phyloP scores from a whole-genome alignment of 768 basidiomycete genomes.

The Naganishia kalamii region DNA sequence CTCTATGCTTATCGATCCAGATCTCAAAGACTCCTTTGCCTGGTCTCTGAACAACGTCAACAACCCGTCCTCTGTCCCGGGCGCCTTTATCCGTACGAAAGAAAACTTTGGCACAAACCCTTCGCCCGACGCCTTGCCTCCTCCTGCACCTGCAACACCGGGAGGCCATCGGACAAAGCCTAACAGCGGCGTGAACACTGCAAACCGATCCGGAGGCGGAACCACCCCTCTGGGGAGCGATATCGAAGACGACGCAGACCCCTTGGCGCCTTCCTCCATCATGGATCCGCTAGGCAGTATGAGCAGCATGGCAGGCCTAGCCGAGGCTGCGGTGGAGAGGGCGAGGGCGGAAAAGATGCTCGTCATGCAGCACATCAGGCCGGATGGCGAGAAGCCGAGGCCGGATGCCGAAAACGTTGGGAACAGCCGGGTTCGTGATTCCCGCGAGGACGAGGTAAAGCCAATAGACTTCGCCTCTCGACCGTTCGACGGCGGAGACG shows the following conservation, averaged over 20 bases:
- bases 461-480: not conserved
- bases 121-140: slow-evolving; percentile 21
- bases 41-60: slow-evolving; percentile 13
- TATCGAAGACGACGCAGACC: slow-evolving; percentile 66
- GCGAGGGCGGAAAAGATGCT: slow-evolving; percentile 35
- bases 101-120: not conserved
- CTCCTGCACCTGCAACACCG: slow-evolving; percentile 33
- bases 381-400: not conserved
- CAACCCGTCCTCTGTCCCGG: slow-evolving; percentile 1
- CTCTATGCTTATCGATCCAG: not conserved
- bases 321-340: slow-evolving; percentile 44
- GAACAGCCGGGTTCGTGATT: not conserved
- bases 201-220: slow-evolving; percentile 17
- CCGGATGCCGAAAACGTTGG: not conserved
- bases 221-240: slow-evolving; percentile 50
- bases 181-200: slow-evolving; percentile 19
- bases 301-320: slow-evolving; percentile 45
- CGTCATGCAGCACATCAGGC: not conserved
- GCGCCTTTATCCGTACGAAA: slow-evolving; percentile 5
- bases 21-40: slow-evolving; percentile 5
- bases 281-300: slow-evolving; percentile 42
- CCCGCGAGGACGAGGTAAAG: not conserved
- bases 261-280: slow-evolving; percentile 54
- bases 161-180: not conserved
- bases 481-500: not conserved